Percentiles rank a stretch among this genome's conserved stretches.
phyloP scores from a whole-genome alignment of 176 grass and related monocot genomes.

The sorghum (Sorghum bicolor) region DNA sequence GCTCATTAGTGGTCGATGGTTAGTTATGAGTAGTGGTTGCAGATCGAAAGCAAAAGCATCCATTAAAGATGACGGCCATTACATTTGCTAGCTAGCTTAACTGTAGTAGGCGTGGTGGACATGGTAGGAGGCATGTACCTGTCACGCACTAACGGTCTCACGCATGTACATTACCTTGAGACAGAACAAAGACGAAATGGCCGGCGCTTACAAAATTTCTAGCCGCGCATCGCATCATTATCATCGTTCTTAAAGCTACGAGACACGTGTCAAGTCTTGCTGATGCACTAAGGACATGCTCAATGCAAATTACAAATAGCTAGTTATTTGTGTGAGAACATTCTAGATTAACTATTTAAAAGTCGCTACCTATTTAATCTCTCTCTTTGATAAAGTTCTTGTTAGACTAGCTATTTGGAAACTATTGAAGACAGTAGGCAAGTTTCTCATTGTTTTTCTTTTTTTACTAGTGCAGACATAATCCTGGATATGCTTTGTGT shows the following conservation, averaged over 20 bases:
- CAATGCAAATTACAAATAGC: too few relatives aligned
- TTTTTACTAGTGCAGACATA: too few relatives aligned
- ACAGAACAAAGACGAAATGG: neutral
- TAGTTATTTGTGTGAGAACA: too few relatives aligned
- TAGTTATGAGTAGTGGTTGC: neutral
- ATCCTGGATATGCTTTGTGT: too few relatives aligned
- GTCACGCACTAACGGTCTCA: neutral
- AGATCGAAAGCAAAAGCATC: neutral
- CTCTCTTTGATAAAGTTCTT: too few relatives aligned
- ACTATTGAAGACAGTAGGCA: too few relatives aligned
- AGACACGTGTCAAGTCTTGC: neutral
- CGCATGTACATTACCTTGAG: neutral
- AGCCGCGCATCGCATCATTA: neutral
- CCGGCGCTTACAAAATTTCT: neutral
- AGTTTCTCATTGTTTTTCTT: too few relatives aligned
- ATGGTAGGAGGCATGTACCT: conserved; percentile 12
- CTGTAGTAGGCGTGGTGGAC: neutral
- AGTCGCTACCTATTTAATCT: too few relatives aligned
- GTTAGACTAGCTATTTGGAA: too few relatives aligned
- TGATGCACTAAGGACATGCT: too few relatives aligned
- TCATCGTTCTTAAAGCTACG: neutral
- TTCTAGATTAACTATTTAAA: too few relatives aligned
- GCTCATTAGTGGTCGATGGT: neutral
- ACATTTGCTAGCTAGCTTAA: neutral
- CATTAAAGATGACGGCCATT: neutral